phyloP scores from a whole-genome alignment of 1,139 yeast genomes.

The Yamadazyma taylorii region DNA sequence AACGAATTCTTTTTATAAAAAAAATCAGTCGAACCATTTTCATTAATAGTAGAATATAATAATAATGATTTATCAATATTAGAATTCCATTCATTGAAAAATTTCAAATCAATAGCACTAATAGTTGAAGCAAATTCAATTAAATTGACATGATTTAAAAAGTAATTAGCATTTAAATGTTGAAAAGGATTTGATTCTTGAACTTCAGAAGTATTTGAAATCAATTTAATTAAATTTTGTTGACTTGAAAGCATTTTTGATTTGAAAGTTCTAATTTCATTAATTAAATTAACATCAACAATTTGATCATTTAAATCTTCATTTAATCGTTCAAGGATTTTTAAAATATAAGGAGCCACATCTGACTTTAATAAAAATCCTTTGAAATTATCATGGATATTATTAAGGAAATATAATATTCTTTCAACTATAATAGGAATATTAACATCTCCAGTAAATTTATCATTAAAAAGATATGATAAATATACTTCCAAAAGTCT shows the following conservation, averaged over 20 bases:
- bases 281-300: slow-evolving; percentile 2
- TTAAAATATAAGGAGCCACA: slow-evolving; percentile 40
- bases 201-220: slow-evolving; percentile 18
- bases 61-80: slow-evolving; percentile 49
- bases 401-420: slow-evolving; percentile 33
- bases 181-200: slow-evolving; percentile 26
- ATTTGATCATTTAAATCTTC: slow-evolving; percentile 9
- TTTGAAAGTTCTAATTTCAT: slow-evolving; percentile 25
- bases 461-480: slow-evolving; percentile 20
- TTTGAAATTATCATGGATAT: slow-evolving; percentile 34
- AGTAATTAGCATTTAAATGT: slow-evolving; percentile 34
- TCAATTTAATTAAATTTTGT: slow-evolving; percentile 33
- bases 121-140: slow-evolving; percentile 55
- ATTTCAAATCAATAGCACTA: slow-evolving; percentile 56
- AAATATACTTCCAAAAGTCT: slow-evolving; percentile 32
- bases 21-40: slow-evolving; percentile 24
- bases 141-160: slow-evolving; percentile 46
- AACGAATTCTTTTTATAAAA: slow-evolving; percentile 47
- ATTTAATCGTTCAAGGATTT: slow-evolving; percentile 30
- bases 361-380: slow-evolving; percentile 43
- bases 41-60: slow-evolving; percentile 28
- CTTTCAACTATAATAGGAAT: slow-evolving; percentile 38
- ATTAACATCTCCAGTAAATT: slow-evolving; percentile 24
- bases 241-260: slow-evolving; percentile 35
- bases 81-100: slow-evolving; percentile 72